These are phyloP conservation scores for Aphanomyces invadans DNA, from an alignment of 352 stramenopile species.

Conservation along the genomic window DNA sequence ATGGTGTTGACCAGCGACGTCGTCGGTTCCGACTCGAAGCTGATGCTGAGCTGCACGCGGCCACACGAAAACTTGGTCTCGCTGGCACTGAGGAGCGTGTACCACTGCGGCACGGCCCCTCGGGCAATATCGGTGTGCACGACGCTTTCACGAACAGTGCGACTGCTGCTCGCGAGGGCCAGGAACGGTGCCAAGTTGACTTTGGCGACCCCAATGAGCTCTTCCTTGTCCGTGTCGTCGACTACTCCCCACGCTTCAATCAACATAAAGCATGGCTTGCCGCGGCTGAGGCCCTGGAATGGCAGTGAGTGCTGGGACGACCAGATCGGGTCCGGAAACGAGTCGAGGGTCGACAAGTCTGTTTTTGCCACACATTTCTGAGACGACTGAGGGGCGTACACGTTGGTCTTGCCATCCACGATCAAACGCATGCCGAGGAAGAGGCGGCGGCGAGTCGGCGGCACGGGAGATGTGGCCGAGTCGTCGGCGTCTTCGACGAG, in stretches of 20 bases:
- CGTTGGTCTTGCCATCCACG: slow-evolving; percentile 80
- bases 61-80: slow-evolving; percentile 23
- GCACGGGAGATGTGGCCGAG: background rate
- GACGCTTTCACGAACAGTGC: slow-evolving; percentile 31
- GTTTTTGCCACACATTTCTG: slow-evolving; percentile 62
- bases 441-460: slow-evolving; percentile 45
- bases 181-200: slow-evolving; percentile 84
- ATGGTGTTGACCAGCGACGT: too few species aligned
- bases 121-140: slow-evolving; percentile 77
- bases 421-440: slow-evolving; percentile 75
- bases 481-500: slow-evolving; percentile 3
- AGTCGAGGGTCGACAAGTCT: slow-evolving; percentile 6
- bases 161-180: slow-evolving; percentile 39
- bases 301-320: background rate
- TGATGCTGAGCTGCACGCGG: slow-evolving; percentile 16
- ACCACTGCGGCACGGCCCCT: slow-evolving; percentile 31
- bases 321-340: slow-evolving; percentile 14
- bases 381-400: slow-evolving; percentile 77
- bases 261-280: slow-evolving; percentile 66
- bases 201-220: slow-evolving; percentile 75
- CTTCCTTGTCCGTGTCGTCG: slow-evolving; percentile 45
- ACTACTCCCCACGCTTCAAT: slow-evolving; percentile 62
- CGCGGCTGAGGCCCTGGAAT: slow-evolving; percentile 1
- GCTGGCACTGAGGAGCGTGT: slow-evolving; percentile 13
- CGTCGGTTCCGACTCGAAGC: slow-evolving; percentile 10